A percentile compares a stretch with the other conserved stretches of the same genome.
These are phyloP conservation scores for Ceratobasidium sp. DNA, from an alignment of 1,284 basidiomycete genomes.

Conservation along the genomic window DNA sequence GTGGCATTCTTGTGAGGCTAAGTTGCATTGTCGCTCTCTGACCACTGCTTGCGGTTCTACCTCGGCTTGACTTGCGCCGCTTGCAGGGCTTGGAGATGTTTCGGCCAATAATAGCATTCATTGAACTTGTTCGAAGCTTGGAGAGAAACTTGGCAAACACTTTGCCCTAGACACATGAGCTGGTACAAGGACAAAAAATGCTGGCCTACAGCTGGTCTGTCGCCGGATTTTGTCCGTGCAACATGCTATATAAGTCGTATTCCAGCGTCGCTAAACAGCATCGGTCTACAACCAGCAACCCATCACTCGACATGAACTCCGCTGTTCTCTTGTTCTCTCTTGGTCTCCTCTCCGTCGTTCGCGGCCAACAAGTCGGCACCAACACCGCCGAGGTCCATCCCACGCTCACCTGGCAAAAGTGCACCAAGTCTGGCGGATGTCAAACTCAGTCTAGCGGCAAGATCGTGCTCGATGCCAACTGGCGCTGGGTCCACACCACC, in stretches of 20 bases:
- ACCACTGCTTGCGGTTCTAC: background rate
- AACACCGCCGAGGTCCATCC: conserved; percentile 39
- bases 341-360: conserved; percentile 24
- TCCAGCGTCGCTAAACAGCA: background rate
- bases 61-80: background rate
- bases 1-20: background rate
- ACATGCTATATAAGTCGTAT: background rate
- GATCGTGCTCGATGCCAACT: conserved; percentile 42
- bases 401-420: conserved; percentile 41
- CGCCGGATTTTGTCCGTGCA: conserved; percentile 1
- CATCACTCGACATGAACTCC: conserved; percentile 19
- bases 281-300: background rate
- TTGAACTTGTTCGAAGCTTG: background rate
- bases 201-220: background rate
- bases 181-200: background rate
- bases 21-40: background rate
- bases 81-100: background rate
- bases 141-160: background rate
- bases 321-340: conserved; percentile 30
- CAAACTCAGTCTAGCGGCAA: conserved; percentile 30
- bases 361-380: conserved; percentile 40
- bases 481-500: conserved; percentile 42
- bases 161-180: background rate
- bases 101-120: conserved; percentile 4
- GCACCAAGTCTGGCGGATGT: conserved; percentile 40